Conservation (phyloP, 2,329 filamentous ascomycete genomes). For the Fusarium sp. region DNA sequence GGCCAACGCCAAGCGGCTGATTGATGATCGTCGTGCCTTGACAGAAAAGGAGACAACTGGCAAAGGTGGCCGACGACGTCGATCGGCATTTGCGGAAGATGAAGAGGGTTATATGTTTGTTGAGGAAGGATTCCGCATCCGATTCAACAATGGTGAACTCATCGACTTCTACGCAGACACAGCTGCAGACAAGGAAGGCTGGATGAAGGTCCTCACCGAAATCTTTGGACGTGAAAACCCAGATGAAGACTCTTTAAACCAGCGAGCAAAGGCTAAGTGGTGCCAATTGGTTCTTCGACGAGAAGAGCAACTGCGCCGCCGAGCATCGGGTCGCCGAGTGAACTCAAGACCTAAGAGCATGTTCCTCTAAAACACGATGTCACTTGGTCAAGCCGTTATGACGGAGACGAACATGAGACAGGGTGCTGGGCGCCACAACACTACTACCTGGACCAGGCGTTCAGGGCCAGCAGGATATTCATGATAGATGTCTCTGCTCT, state of each 20-base stretch:
- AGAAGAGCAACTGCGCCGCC: conserved; percentile 68
- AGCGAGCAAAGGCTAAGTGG: conserved; percentile 68
- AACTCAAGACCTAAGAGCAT: conserved; percentile 70
- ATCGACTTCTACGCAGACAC: conserved; percentile 99
- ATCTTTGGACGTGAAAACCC: conserved; percentile 67
- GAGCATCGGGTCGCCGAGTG: conserved; percentile 62
- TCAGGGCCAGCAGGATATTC: conserved; percentile 36
- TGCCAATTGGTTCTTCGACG: conserved; percentile 74
- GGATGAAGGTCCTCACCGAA: conserved; percentile 90
- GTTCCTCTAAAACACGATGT: conserved; percentile 54
- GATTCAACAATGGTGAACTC: conserved; percentile 96
- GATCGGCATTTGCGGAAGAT: conserved; percentile 96
- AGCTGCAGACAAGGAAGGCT: conserved; percentile 86
- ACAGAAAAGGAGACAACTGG: conserved; percentile 85
- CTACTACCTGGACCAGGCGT: conserved; percentile 45
- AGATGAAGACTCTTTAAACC: conserved; percentile 57
- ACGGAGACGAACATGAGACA: conserved; percentile 35
- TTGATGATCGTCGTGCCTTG: conserved; percentile 88
- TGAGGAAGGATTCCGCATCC: conserved; percentile 98
- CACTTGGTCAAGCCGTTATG: conserved; percentile 6
- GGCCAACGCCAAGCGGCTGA: conserved; percentile 89
- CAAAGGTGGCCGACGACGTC: conserved; percentile 81
- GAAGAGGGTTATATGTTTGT: conserved; percentile 99
- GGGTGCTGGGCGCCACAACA: conserved; percentile 39
- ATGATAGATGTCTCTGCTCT: conserved; percentile 42